Evolutionary conservation across 306 rosid genomes (phyloP), one percentile per base, ranked within the genome.

Genomic region (Aeschynomene evenia): DNA sequence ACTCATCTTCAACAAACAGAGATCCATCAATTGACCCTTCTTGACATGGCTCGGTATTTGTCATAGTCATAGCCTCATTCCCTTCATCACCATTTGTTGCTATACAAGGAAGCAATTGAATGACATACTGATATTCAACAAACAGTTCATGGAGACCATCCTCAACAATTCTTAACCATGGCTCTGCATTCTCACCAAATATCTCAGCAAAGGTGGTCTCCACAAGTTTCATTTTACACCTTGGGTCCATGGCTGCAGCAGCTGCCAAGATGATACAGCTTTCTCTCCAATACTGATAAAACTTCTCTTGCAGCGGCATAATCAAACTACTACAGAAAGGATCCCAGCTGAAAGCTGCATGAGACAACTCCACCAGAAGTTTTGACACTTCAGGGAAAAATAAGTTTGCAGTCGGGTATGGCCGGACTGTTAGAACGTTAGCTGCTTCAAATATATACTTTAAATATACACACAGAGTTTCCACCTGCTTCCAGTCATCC

Each of bases 231-330:
- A 85, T 87, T 87, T 94, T 94, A 81, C 63, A 85, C 79, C 95
- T 84, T 0, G 98, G 98, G 78, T 94, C 98, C 98, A 94, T 81
- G 48, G 78, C 88, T 9, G 70, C 92, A 40, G 98, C 89, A 76
- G 81, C 70, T 22, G 96, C 96, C 72, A 94, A 81, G 72, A 88
- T 72, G 67, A 85, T 78, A 67, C 93, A 88, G 71, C 84, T 85
- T 49, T 84, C 87, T 62, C 76, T 86, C 98, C 98, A 94, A 77
- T 90, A 94, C 61, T 67, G 79, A 67, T 94, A 92, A 61, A 94
- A 88, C 61, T 60, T 87, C 62, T 85, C 92, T 63, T 74, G 81
- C 68, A 94, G 63, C 70, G 98, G 97, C 65, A 58, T 84, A 62
- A 80, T 74, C 78, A 94, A 71, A 63, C 75, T 70, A 66, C 81